phyloP scores from a whole-genome alignment of 148 eudicot species.

The Rheum nobile region DNA sequence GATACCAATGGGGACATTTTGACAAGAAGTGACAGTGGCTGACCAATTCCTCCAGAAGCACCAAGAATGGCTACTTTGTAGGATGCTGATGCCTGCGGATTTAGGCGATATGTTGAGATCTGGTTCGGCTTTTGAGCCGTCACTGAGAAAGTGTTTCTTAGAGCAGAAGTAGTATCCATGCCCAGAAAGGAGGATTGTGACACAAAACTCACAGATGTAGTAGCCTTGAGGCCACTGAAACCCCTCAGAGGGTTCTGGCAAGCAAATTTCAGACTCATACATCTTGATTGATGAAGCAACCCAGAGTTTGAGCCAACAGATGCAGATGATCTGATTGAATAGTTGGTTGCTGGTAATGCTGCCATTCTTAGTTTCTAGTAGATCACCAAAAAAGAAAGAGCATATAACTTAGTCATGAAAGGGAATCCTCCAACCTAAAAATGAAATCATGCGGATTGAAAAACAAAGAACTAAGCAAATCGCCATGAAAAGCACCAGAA shows the following conservation, averaged over 20 bases:
- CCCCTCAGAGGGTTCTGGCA: conserved; percentile 23
- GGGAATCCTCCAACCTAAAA: not conserved
- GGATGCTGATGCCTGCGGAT: conserved; percentile 42
- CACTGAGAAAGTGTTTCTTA: conserved; percentile 12
- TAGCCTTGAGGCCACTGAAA: conserved; percentile 44
- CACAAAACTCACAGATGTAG: conserved; percentile 21
- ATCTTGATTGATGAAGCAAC: conserved; percentile 24
- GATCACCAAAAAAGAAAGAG: not conserved
- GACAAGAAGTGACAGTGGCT: conserved; percentile 66
- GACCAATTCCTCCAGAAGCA: conserved; percentile 88
- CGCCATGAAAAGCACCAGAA: not conserved
- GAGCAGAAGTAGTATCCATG: conserved; percentile 28
- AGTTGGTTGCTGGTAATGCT: conserved; percentile 38
- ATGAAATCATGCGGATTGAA: not conserved
- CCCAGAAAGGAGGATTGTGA: conserved; percentile 37
- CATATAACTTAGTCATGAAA: not conserved
- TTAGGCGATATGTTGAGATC: conserved; percentile 20
- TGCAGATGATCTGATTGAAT: conserved; percentile 28
- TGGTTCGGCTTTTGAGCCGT: conserved; percentile 22
- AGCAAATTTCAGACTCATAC: conserved; percentile 25
- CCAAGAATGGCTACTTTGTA: conserved; percentile 79
- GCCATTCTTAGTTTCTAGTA: conserved; percentile 33
- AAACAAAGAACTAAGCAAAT: not conserved
- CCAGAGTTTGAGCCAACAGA: conserved; percentile 24
- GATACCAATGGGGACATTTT: conserved; percentile 90